Evolutionary conservation across 116 monocot species (phyloP).

Genomic region (Iris pallida): DNA sequence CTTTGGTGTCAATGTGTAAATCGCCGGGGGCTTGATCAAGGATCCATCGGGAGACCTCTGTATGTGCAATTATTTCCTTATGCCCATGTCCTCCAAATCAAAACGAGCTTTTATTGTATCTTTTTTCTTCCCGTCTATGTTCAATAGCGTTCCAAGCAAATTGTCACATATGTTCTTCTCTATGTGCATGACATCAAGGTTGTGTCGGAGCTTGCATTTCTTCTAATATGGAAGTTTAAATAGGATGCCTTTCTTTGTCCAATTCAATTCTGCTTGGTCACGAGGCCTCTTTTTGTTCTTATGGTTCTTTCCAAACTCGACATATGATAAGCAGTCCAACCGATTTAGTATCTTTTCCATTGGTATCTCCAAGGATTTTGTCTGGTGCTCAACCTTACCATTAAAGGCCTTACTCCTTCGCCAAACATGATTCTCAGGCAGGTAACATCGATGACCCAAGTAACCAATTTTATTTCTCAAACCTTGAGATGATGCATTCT

Average conservation of each 20-base stretch:
- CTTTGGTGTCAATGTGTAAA: background rate
- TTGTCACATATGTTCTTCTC: no score
- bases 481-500: background rate
- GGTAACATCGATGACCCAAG: background rate
- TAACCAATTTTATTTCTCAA: conserved; percentile 5
- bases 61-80: background rate
- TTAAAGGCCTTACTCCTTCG: background rate
- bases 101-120: background rate
- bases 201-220: no score
- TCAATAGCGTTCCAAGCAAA: no score
- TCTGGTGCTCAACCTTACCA: background rate
- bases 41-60: background rate
- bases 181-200: no score
- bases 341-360: background rate
- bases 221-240: background rate
- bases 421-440: background rate
- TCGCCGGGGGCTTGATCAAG: background rate
- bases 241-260: conserved; percentile 5
- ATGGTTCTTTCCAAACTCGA: background rate
- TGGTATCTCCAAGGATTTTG: background rate
- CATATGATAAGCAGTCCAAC: background rate
- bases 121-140: background rate
- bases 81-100: background rate
- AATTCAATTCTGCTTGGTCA: background rate
- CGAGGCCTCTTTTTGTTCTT: no score